Conservation (phyloP, 495 filamentous ascomycete species). For the Aspergillus baeticus region DNA sequence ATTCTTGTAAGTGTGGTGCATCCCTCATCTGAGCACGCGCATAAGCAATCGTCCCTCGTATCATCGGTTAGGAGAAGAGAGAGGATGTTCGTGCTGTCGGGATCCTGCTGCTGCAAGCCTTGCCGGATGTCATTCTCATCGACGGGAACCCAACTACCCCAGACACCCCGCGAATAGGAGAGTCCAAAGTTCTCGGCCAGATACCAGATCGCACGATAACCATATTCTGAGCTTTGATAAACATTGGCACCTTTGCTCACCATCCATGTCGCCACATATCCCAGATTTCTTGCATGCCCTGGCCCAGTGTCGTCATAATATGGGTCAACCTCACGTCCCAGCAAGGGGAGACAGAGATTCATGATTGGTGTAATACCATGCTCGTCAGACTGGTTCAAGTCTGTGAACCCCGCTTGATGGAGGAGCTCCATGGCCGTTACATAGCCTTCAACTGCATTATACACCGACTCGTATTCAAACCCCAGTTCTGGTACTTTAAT, state of each 20-base stretch:
- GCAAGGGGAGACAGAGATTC: no score
- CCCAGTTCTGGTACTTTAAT: not conserved
- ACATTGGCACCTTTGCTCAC: not conserved
- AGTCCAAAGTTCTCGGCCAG: not conserved
- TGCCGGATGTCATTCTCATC: not conserved
- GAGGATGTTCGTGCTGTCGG: not conserved
- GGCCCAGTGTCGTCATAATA: no score
- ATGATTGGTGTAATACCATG: no score
- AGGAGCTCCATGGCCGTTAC: not conserved
- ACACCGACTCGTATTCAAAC: not conserved
- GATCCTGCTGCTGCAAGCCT: not conserved
- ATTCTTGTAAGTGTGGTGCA: not conserved
- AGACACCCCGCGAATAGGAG: not conserved
- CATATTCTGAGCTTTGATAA: not conserved
- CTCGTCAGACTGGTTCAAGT: not conserved
- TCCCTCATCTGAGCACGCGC: not conserved
- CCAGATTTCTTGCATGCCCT: no score
- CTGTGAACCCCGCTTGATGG: not conserved
- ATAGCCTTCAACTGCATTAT: not conserved
- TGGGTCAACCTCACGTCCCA: no score
- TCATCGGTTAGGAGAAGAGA: not conserved
- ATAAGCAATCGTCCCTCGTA: not conserved
- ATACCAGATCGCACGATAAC: not conserved
- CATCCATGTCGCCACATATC: not conserved
- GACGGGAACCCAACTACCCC: not conserved